Conservation (phyloP, 805 yeast genomes). For the Sugiyamaella qingdaonensis region DNA sequence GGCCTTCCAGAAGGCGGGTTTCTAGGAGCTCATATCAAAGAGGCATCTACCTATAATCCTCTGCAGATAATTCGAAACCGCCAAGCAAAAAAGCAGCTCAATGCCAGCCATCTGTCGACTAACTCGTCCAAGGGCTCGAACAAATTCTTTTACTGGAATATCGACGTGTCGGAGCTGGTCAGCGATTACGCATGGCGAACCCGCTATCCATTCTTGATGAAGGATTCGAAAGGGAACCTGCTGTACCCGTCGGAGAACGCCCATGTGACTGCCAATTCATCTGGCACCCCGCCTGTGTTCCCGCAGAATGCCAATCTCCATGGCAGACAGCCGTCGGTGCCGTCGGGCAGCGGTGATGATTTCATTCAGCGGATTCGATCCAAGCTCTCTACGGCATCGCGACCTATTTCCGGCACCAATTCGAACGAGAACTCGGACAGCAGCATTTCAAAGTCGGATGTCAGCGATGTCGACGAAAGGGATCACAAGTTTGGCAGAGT, state of each 20-base stretch:
- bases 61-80: slow-evolving; percentile 77
- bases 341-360: slow-evolving; percentile 16
- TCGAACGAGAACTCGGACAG: slow-evolving; percentile 14
- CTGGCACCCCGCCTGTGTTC: not conserved
- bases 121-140: not conserved
- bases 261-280: not conserved
- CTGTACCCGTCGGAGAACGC: slow-evolving; percentile 10
- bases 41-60: slow-evolving; percentile 56
- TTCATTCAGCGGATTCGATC: slow-evolving; percentile 22
- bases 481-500: not conserved
- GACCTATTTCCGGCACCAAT: slow-evolving; percentile 6
- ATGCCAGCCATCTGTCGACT: not conserved
- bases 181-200: slow-evolving; percentile 25
- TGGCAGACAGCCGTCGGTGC: not conserved
- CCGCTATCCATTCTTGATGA: slow-evolving; percentile 16
- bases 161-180: slow-evolving; percentile 25
- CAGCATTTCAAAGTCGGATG: slow-evolving; percentile 16
- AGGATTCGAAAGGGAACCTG: slow-evolving; percentile 17
- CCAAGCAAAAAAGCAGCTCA: slow-evolving; percentile 24
- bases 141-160: slow-evolving; percentile 20
- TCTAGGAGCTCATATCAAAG: slow-evolving; percentile 7
- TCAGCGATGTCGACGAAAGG: slow-evolving; percentile 14
- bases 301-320: not conserved
- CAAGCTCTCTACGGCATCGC: slow-evolving; percentile 12
- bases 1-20: not conserved